These are phyloP conservation scores for Kodamaea kaohsiungensis DNA, from an alignment of 805 yeast genomes.

Conservation along the genomic window DNA sequence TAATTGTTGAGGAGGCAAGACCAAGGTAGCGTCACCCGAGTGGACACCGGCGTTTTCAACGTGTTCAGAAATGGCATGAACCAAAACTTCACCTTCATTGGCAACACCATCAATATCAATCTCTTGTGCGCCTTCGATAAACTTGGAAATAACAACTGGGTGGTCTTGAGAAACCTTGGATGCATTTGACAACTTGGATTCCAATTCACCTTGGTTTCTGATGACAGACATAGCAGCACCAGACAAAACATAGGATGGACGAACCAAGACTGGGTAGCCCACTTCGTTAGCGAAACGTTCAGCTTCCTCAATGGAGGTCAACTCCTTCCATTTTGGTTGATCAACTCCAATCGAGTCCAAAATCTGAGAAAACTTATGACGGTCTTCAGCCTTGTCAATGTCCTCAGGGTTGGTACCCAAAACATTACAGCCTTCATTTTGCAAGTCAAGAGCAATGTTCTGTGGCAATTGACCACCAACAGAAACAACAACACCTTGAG, in stretches of 20 bases:
- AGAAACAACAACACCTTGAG: slow-evolving; percentile 90
- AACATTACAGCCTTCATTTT: slow-evolving; percentile 79
- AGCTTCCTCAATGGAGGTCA: slow-evolving; percentile 84
- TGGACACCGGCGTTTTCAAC: slow-evolving; percentile 99
- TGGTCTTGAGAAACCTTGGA: slow-evolving; percentile 92
- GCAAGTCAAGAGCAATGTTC: slow-evolving; percentile 87
- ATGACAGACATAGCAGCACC: slow-evolving; percentile 99
- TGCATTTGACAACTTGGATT: slow-evolving; percentile 79
- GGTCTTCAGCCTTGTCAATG: slow-evolving; percentile 96
- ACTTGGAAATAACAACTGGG: slow-evolving; percentile 96
- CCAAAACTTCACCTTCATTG: slow-evolving; percentile 78
- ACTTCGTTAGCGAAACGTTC: slow-evolving; percentile 81
- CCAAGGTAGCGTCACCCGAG: slow-evolving; percentile 97
- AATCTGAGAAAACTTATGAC: slow-evolving; percentile 95
- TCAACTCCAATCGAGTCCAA: slow-evolving; percentile 90
- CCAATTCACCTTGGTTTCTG: slow-evolving; percentile 74
- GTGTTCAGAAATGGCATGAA: slow-evolving; percentile 96
- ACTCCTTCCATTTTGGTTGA: slow-evolving; percentile 98
- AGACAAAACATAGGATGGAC: slow-evolving; percentile 95
- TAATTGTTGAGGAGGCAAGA: slow-evolving; percentile 86
- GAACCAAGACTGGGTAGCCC: slow-evolving; percentile 92
- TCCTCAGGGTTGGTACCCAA: slow-evolving; percentile 94
- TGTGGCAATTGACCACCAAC: slow-evolving; percentile 99
- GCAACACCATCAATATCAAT: slow-evolving; percentile 98
- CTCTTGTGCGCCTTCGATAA: slow-evolving; percentile 94